Evolutionary conservation across 306 rosid species (phyloP).

Genomic region (Sesbania bispinosa): DNA sequence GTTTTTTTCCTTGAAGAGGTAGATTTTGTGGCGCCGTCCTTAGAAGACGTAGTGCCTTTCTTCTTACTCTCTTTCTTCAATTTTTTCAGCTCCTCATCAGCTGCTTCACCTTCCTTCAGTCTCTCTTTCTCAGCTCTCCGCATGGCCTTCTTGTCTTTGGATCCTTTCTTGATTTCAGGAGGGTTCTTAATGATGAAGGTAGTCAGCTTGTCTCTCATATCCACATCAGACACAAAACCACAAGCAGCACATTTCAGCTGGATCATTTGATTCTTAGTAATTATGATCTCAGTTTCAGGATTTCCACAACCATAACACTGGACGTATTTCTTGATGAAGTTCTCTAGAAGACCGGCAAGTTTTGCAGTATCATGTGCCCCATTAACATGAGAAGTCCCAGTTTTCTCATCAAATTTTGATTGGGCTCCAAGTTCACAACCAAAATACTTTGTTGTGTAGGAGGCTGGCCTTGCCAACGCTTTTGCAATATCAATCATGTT

Average conservation of each 20-base stretch:
- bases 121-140: slow-evolving; percentile 75
- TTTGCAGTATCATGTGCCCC: slow-evolving; percentile 71
- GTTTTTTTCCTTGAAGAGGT: slow-evolving; percentile 48
- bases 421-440: slow-evolving; percentile 72
- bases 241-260: slow-evolving; percentile 72
- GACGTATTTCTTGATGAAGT: slow-evolving; percentile 59
- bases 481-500: slow-evolving; percentile 71
- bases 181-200: slow-evolving; percentile 67
- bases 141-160: slow-evolving; percentile 67
- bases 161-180: slow-evolving; percentile 57
- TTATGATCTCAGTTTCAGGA: slow-evolving; percentile 63
- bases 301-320: slow-evolving; percentile 70
- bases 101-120: slow-evolving; percentile 61
- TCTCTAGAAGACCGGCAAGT: slow-evolving; percentile 74
- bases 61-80: slow-evolving; percentile 58
- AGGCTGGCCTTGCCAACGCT: slow-evolving; percentile 65
- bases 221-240: slow-evolving; percentile 64
- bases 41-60: slow-evolving; percentile 41
- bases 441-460: slow-evolving; percentile 66
- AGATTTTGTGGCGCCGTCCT: slow-evolving; percentile 38
- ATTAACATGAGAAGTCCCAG: slow-evolving; percentile 61
- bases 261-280: slow-evolving; percentile 62
- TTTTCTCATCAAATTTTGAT: slow-evolving; percentile 68
- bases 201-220: slow-evolving; percentile 73
- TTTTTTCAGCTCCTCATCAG: slow-evolving; percentile 59